These are phyloP conservation scores for Bocquillonia castaneifolia DNA, from an alignment of 441 rosid genomes.

Conservation along the genomic window DNA sequence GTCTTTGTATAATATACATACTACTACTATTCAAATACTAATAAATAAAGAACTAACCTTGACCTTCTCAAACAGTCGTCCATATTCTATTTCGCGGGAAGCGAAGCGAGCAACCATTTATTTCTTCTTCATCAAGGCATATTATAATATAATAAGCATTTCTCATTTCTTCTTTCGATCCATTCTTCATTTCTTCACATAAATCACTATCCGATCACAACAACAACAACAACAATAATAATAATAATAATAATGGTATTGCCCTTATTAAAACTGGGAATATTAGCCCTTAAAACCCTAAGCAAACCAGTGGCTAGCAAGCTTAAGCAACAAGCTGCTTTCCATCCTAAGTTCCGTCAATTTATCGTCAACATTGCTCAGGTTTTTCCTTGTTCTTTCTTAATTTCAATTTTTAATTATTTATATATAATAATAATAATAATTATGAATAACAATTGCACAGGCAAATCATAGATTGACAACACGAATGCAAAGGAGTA, in stretches of 20 bases:
- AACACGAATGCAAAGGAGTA: conserved; percentile 68
- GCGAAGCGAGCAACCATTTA: neutral
- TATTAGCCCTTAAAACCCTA: conserved; percentile 61
- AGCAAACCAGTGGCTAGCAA: conserved; percentile 78
- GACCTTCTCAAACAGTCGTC: too few relatives aligned
- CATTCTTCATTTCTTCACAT: neutral
- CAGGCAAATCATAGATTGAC: conserved; percentile 71
- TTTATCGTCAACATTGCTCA: conserved; percentile 73
- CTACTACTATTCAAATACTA: too few relatives aligned
- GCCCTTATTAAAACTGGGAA: conserved; percentile 55
- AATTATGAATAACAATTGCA: too few relatives aligned
- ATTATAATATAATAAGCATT: neutral
- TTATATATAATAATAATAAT: too few relatives aligned
- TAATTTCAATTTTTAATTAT: too few relatives aligned
- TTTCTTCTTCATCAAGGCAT: neutral
- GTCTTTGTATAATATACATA: too few relatives aligned
- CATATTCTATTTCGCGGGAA: too few relatives aligned
- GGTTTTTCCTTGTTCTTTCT: conserved; percentile 29
- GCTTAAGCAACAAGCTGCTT: conserved; percentile 69
- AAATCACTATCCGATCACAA: too few relatives aligned
- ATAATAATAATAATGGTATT: conserved; percentile 18
- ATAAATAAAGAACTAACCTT: too few relatives aligned
- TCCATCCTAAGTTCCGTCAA: conserved; percentile 60
- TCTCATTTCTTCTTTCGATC: neutral
- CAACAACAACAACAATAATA: neutral